phyloP scores from a whole-genome alignment of 495 filamentous ascomycete species.

The Penicillium steckii region DNA sequence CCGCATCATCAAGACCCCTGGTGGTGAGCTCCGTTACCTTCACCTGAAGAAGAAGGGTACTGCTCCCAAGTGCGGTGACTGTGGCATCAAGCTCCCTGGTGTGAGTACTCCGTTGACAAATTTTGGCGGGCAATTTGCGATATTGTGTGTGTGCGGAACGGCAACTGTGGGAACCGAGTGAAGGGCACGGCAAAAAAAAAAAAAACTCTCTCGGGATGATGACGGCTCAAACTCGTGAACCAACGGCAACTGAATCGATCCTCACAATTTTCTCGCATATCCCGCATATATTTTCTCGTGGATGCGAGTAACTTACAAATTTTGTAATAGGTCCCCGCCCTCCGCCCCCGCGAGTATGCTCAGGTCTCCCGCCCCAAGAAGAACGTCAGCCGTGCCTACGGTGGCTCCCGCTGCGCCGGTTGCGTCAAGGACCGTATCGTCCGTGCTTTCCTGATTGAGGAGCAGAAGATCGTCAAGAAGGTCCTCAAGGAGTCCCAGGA shows the following conservation, averaged over 20 bases:
- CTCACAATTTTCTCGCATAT: constrained; percentile 6
- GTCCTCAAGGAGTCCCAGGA: constrained; percentile 91
- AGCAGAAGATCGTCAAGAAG: constrained; percentile 99
- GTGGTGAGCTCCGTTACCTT: constrained; percentile 88
- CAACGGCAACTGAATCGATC: constrained; percentile 3
- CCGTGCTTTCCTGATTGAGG: constrained; percentile 97
- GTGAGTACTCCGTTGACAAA: constrained; percentile 59
- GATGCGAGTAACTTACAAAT: constrained; percentile 21
- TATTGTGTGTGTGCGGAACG: constrained; percentile 20
- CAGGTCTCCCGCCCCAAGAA: constrained; percentile 96
- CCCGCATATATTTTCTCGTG: constrained; percentile 2
- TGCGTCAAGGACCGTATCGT: constrained; percentile 98
- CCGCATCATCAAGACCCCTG: constrained; percentile 93
- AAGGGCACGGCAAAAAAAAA: constrained; percentile 7
- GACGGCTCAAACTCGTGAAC: constrained; percentile 3
- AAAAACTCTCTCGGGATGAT: constrained; percentile 13
- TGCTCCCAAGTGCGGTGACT: constrained; percentile 98
- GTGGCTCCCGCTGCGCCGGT: constrained; percentile 95
- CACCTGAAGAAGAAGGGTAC: constrained; percentile 99
- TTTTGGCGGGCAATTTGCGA: constrained; percentile 20
- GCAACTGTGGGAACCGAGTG: constrained; percentile 13
- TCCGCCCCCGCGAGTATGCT: constrained; percentile 95
- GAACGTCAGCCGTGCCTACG: constrained; percentile 97
- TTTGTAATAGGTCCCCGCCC: constrained; percentile 76
- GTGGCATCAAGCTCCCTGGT: constrained; percentile 89